Conservation (phyloP, 345 rosid genomes). For the Lepidium africanum region DNA sequence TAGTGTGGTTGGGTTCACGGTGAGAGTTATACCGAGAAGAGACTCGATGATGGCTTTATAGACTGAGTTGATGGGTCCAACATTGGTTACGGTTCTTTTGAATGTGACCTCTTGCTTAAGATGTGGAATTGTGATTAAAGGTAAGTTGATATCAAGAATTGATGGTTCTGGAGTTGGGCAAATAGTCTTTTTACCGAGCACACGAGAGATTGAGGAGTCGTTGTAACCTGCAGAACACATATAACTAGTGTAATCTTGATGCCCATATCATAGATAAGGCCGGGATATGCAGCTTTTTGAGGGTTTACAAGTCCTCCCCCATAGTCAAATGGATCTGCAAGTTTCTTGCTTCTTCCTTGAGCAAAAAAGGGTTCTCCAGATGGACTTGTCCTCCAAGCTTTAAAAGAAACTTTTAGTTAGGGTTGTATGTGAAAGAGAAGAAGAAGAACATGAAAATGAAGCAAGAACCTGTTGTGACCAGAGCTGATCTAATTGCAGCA, state of each 20-base stretch:
- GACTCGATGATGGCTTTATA: conserved; percentile 12
- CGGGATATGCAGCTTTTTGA: conserved; percentile 45
- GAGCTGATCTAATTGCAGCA: conserved; percentile 37
- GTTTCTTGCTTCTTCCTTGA: conserved; percentile 34
- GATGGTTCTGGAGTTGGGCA: conserved; percentile 23
- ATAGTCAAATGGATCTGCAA: conserved; percentile 54
- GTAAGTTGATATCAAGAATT: conserved; percentile 35
- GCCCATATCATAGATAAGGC: conserved; percentile 52
- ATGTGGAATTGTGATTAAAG: conserved; percentile 31
- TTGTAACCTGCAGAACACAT: conserved; percentile 43
- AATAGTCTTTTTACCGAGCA: conserved; percentile 7
- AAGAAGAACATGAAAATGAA: neutral
- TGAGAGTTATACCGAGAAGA: conserved; percentile 15
- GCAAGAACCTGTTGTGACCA: conserved; percentile 39
- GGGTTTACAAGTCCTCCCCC: conserved; percentile 67
- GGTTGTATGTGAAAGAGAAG: no score
- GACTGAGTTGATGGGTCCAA: conserved; percentile 15
- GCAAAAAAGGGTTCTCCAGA: conserved; percentile 41
- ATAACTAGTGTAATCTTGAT: conserved; percentile 35
- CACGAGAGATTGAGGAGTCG: conserved; percentile 31
- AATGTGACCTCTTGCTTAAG: conserved; percentile 6
- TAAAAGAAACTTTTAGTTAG: neutral
- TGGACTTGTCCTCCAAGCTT: conserved; percentile 30
- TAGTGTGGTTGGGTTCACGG: conserved; percentile 11
- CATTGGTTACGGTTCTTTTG: conserved; percentile 16